phyloP scores from a whole-genome alignment of 345 rosid species.

The Zanthoxylum bungeanum region DNA sequence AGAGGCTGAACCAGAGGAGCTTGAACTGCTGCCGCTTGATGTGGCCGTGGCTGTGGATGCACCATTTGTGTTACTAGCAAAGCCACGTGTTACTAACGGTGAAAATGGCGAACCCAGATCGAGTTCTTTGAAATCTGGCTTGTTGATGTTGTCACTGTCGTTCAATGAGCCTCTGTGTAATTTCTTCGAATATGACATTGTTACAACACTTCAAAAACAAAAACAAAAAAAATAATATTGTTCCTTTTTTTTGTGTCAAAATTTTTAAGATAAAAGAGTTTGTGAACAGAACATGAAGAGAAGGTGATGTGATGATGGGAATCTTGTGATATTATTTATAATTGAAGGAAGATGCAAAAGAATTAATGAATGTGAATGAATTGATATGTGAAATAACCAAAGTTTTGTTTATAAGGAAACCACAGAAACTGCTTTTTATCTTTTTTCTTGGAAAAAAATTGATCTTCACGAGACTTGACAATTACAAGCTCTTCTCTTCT shows the following conservation, averaged over 20 bases:
- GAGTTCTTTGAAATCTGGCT: conserved; percentile 88
- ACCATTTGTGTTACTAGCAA: conserved; percentile 9
- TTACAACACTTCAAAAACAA: not conserved
- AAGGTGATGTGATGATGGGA: conserved; percentile 32
- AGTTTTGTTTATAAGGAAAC: too few species aligned
- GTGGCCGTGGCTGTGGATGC: conserved; percentile 9
- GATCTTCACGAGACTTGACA: too few species aligned
- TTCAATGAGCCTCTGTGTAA: conserved; percentile 26
- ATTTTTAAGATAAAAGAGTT: not conserved
- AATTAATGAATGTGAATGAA: too few species aligned
- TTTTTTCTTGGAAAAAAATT: too few species aligned
- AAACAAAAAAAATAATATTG: too few species aligned
- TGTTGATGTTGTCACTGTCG: conserved; percentile 44
- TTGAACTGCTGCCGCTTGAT: conserved; percentile 42
- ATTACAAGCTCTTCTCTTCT: too few species aligned
- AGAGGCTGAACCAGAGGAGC: conserved; percentile 61
- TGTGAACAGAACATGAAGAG: conserved; percentile 11
- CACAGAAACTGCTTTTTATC: too few species aligned
- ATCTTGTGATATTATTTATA: too few species aligned
- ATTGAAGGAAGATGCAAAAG: too few species aligned
- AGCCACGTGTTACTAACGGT: conserved; percentile 50
- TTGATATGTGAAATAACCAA: too few species aligned
- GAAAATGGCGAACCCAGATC: conserved; percentile 89
- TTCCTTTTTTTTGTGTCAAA: too few species aligned
- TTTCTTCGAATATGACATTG: conserved; percentile 54